Base-by-base conservation (phyloP, 768 basidiomycete species). In the Leccinum arenicola region DNA sequence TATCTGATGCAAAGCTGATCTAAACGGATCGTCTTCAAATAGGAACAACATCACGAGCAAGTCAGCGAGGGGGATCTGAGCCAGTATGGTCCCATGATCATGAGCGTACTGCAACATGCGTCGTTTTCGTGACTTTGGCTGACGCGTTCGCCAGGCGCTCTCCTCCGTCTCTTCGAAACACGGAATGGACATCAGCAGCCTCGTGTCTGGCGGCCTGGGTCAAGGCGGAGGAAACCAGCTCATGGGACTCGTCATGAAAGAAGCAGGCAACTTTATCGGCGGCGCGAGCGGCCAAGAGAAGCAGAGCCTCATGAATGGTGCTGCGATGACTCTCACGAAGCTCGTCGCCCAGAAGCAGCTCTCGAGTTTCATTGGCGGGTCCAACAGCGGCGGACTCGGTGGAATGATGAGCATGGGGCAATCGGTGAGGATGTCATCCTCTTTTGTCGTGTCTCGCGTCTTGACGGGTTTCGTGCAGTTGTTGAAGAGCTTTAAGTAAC, bases 241-340 rank as follows among this genome's bases (percentile, higher is more conserved):
- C 59, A 86, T 96, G 73, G 88, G 89, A 66, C 73, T 93, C 72
- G 93, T 94, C 4, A 93, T 96, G 91, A 83, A 84, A 0, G 88
- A 95, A 64, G 89, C 86, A 0, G 76, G 82, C 15, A 88, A 91
- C 69, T 74, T 92, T 52, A 89, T 94, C 64, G 84, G 85, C 8
- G 80, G 83, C 4, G 76, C 84, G 4, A 80, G 83, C 12, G 86
- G 87, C 10, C 80, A 80, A 69, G 61, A 64, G 0, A 91, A 91
- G 75, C 93, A 95, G 66, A 91, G 93, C 66, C 87, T 86, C 9
- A 85, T 95, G 67, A 91, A 89, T 58, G 82, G 88, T 14, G 93
- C 93, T 49, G 91, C 88, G 3, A 86, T 88, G 84, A 93, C 88
- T 0, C 84, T 91, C 57, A 86, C 92, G 83, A 93, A 95, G 76